Conservation (phyloP, 441 rosid species). For the Erysimum cheiri region DNA sequence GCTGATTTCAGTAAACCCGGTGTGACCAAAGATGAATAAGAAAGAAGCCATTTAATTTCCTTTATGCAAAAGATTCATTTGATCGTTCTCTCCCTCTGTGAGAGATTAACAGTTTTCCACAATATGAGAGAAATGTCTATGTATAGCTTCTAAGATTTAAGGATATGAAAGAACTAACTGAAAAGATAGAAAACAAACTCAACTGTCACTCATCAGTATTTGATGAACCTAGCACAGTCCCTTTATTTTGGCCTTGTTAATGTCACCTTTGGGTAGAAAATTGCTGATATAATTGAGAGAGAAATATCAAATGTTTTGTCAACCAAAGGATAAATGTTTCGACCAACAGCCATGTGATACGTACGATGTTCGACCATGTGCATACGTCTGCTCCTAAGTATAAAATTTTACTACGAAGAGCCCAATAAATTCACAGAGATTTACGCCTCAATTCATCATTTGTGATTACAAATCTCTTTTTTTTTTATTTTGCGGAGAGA, state of each 20-base stretch:
- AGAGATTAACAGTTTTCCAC: background rate
- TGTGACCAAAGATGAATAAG: slow-evolving; percentile 16
- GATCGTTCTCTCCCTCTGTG: background rate
- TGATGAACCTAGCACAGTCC: background rate
- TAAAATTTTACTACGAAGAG: too few relatives aligned
- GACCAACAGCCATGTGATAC: background rate
- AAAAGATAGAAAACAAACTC: background rate
- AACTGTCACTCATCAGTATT: background rate
- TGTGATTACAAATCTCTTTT: slow-evolving; percentile 16
- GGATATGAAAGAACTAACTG: background rate
- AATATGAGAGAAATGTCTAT: background rate
- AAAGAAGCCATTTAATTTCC: slow-evolving; percentile 13
- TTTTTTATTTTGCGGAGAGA: too few relatives aligned
- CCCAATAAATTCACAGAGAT: slow-evolving; percentile 9
- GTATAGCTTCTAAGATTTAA: slow-evolving; percentile 8
- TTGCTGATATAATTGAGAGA: background rate
- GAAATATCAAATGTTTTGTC: background rate
- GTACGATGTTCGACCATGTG: background rate
- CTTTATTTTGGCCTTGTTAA: background rate
- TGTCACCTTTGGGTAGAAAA: background rate
- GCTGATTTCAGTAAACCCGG: background rate
- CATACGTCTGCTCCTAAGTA: background rate
- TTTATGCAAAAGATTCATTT: slow-evolving; percentile 16
- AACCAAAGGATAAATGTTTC: background rate
- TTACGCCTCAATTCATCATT: slow-evolving; percentile 9